These are phyloP conservation scores for Boletus coccyginus DNA, from an alignment of 768 basidiomycete species.

Conservation along the genomic window DNA sequence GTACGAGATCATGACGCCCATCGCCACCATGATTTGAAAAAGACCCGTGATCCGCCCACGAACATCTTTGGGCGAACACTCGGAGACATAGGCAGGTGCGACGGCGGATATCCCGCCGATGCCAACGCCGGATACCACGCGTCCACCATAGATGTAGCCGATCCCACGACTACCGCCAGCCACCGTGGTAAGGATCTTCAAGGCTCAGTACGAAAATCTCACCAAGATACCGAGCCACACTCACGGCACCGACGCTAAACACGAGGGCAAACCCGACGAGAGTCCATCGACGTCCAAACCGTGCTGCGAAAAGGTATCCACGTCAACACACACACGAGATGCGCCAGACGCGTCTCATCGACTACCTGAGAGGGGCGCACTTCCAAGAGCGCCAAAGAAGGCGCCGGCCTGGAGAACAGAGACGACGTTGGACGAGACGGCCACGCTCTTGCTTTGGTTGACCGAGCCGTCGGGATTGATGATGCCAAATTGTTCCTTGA, in stretches of 20 bases:
- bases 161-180: slow-evolving; percentile 57
- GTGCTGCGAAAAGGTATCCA: slow-evolving; percentile 36
- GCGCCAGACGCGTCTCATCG: slow-evolving; percentile 1
- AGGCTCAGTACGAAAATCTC: background rate
- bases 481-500: slow-evolving; percentile 62
- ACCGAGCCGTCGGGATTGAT: slow-evolving; percentile 41
- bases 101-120: slow-evolving; percentile 84
- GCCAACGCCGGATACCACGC: slow-evolving; percentile 76
- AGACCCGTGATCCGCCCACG: slow-evolving; percentile 83
- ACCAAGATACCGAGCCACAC: slow-evolving; percentile 24
- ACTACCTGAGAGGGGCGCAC: slow-evolving; percentile 67
- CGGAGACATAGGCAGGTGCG: slow-evolving; percentile 82
- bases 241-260: slow-evolving; percentile 71
- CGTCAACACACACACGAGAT: background rate
- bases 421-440: slow-evolving; percentile 79
- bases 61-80: slow-evolving; percentile 84
- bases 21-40: slow-evolving; percentile 84
- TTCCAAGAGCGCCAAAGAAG: slow-evolving; percentile 81
- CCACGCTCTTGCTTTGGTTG: slow-evolving; percentile 40
- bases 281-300: slow-evolving; percentile 64
- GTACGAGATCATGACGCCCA: slow-evolving; percentile 84
- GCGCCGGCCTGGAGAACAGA: slow-evolving; percentile 86
- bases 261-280: slow-evolving; percentile 59
- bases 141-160: slow-evolving; percentile 73
- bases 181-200: slow-evolving; percentile 67